Evolutionary conservation across 2,329 filamentous ascomycete species (phyloP), one percentile per base, ranked within the genome.

Genomic region (Botrytis byssoidea): DNA sequence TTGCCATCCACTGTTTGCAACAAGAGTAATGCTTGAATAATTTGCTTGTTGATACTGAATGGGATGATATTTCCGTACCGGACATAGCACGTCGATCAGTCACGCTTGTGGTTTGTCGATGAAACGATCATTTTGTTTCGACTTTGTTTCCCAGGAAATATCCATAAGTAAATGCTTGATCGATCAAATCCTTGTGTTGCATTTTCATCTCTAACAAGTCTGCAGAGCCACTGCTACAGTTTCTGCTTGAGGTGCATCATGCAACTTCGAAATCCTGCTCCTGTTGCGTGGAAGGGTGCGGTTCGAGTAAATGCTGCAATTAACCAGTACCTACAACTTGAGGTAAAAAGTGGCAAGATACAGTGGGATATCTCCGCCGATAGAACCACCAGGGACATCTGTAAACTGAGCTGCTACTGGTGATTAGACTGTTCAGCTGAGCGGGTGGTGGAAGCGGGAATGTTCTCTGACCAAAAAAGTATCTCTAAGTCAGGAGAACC

Each of bases 71-170:
- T 7, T 32, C 63, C 22, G 14, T 6, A 55, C 32, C 44, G 8
- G 12, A 44, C 44, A 35, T 35, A 46, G 65, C 46, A 67, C 46
- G 14, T 40, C 48, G 35, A 67, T 67, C 65, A 40, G 46, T 67
- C 46, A 29, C 32, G 65, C 65, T 40, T 40, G 46, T 20, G 10
- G 25, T 40, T 55, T 51, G 65, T 67, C 29, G 32, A 67, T 55
- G 65, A 67, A 67, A 67, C 46, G 32, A 10, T 35, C 25, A 67
- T 40, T 22, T 55, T 67, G 65, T 67, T 67, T 67, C 35, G 37
- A 67, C 46, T 40, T 40, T 8, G n/a, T 29, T 51, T 29, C 5
- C 22, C 65, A 65, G 61, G n/a, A 44, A 42, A 29, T 42, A 42
- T 64, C 60, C 25, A 29, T 10, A 18, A 44, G 40, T 22, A 22